Evolutionary conservation across 106 monocot species (phyloP), one percentile per base, ranked within the genome.

Genomic region (Phalaenopsis equestris): DNA sequence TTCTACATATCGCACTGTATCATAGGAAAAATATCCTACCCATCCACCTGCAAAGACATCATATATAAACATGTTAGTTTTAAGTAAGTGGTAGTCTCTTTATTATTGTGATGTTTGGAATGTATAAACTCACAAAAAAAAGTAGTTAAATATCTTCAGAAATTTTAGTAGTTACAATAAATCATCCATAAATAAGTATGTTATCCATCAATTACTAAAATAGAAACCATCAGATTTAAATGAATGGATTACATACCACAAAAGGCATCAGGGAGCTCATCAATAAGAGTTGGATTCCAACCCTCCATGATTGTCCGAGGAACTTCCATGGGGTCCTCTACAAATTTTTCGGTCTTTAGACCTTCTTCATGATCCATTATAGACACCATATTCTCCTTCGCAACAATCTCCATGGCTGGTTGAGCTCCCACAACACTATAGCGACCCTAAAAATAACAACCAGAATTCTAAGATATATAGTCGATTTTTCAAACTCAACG

Each of bases 11-110:
- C 95, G 83, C 37, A 93, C 90, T 6, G 92, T 92, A 73, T 95
- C 95, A 38, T 95, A 95, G 10, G 95, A 95, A 76, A 92, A 95
- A 67, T 90, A 95, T 3, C 95, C 95, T 42, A 93, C 92, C 95
- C 95, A 95, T 72, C 95, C 95, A 73, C 95, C 95, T 95, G 84
- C 23, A 85, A 23, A 52, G 41, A 48, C 83, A 67, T 43, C 14
- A 14, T 16, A 56, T 73, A 76, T 42, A 36, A 38, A 19, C 11
- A 3, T 67, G 57, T 47, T 39, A 9, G 30, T 55, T 39, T 39
- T 8, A 67, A 76, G 56, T 49, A 72, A 8, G 2, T 41, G 23
- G 55, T 36, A 72, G 38, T 18, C 16, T 18, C 5, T 38, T 49
- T 24, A 65, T 15, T 16, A 77, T 75, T 37, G 3, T 58, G 38